Base-by-base conservation (phyloP, 495 filamentous ascomycete species). In the Annulohypoxylon bovei region DNA sequence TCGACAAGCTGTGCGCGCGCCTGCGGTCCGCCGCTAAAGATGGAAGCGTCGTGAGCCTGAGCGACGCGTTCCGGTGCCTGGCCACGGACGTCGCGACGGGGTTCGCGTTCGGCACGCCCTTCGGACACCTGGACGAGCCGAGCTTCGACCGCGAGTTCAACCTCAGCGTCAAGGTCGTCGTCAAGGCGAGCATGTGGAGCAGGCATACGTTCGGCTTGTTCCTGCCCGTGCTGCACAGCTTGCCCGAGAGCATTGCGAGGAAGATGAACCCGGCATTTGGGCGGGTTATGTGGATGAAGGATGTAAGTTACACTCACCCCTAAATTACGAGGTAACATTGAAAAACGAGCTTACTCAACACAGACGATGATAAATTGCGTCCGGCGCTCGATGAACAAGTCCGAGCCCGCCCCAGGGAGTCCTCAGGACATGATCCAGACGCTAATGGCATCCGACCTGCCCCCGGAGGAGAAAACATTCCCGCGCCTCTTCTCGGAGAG, bases 381-480 rank as follows among this genome's bases (percentile, higher is more conserved):
- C n/a, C 62, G 8, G 25, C 56, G 62, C 40, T 67, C 68, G n/a
- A 71, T 67, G 68, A 62, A 67, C 27, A 71, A 71, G 62, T 50
- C 68, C 20, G 62, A 67, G 18, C 68, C 62, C 2, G 49, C 57
- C 4, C 62, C 62, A 0, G 68, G 68, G 12, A 63, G 7, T 52
- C 57, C 68, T 4, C 22, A 62, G n/a, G 68, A 71, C 55, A 71
- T 67, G 68, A 44, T 67, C n/a, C 68, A 71, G 62, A 67, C 57
- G 27, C 58, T 87, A 1, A 63, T 85, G 44, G 59, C 78, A 6
- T 81, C 79, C 1, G 67, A 73, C 44, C 72, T 83, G 2, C 79
- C 81, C 2, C 30, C 54, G 14, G 46, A 62, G 14, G 82, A 84
- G 37, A 84, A 82, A 70, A 67, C 74, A 0, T 67, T 70, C 8